Base-by-base conservation (phyloP, 441 rosid species). In the Populus hybrid region DNA sequence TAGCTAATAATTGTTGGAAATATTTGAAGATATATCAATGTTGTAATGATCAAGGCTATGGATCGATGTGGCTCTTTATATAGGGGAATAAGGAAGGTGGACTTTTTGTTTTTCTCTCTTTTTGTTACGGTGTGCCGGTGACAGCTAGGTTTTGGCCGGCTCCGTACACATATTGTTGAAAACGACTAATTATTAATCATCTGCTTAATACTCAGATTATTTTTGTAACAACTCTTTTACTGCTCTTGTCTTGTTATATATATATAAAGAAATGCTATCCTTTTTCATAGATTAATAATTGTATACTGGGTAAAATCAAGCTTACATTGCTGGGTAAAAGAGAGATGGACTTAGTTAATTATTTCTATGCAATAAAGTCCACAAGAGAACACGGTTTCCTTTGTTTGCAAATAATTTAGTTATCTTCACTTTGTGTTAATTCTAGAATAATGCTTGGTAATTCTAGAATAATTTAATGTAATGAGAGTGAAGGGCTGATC, bases 311-410 rank as follows among this genome's bases (percentile, higher is more conserved):
- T 46, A 1, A 46, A 46, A 46, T 46, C 57, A 0, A 46, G 57
- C 57, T 46, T 46, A 14, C 19, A 46, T 46, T 12, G 0, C 57
- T 3, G 18, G 57, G 57, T 4, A 4, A 46, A 1, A 46, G 2
- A 46, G 6, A 46, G 53, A 46, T 23, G 76, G 66, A 46, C 14
- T 46, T 46, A 3, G 6, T 12, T 46, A 26, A 34, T 24, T 74
- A 34, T 38, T 74, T 74, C 70, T 36, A 38, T 21, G 68, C 69
- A 35, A 14, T 73, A n/a, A 35, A 73, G 68, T n/a, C 24, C 68
- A n/a, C 18, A 9, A 8, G 7, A 9, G 24, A 7, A 59, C 16
- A 18, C 32, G 19, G 3, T 34, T 59, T 35, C 3, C 24, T 10
- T 40, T 12, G 53, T 11, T 46, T 11, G 1, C 18, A 46, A 46